A percentile compares a stretch with the other conserved stretches of the same genome.
Evolutionary conservation across 495 filamentous ascomycete species (phyloP).

Genomic region (Annulohypoxylon bovei): DNA sequence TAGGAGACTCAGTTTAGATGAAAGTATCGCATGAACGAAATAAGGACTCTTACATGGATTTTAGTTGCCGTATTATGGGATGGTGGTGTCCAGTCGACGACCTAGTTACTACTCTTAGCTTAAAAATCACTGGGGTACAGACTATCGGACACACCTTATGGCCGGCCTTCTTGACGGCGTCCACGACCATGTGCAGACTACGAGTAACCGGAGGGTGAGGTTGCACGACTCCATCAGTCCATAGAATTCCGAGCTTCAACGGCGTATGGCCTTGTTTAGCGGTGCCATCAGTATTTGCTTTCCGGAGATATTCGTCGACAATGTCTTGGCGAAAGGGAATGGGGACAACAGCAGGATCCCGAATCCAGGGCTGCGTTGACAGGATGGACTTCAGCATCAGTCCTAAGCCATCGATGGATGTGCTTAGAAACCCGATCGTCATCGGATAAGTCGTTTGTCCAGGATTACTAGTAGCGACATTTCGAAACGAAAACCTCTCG

Average conservation of each 20-base stretch:
- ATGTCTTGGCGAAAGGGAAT: slow-evolving; percentile 45
- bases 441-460: slow-evolving; percentile 50
- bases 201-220: slow-evolving; percentile 63
- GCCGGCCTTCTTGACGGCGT: slow-evolving; percentile 49
- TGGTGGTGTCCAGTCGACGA: slow-evolving; percentile 54
- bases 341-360: slow-evolving; percentile 45
- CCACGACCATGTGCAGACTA: slow-evolving; percentile 51
- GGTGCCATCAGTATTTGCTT: slow-evolving; percentile 19
- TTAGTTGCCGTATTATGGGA: slow-evolving; percentile 49
- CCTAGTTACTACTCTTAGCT: background rate
- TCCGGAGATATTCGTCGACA: slow-evolving; percentile 8
- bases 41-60: slow-evolving; percentile 43
- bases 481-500: slow-evolving; percentile 63
- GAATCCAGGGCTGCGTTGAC: slow-evolving; percentile 43
- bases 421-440: slow-evolving; percentile 41
- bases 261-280: slow-evolving; percentile 5
- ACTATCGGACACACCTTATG: slow-evolving; percentile 42
- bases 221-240: slow-evolving; percentile 64
- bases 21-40: background rate
- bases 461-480: slow-evolving; percentile 48
- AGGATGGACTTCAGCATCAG: slow-evolving; percentile 48
- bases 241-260: slow-evolving; percentile 62
- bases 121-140: background rate
- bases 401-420: slow-evolving; percentile 42
- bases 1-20: background rate